These are phyloP conservation scores for Panaeolus cyanescens DNA, from an alignment of 768 basidiomycete genomes.

Conservation along the genomic window DNA sequence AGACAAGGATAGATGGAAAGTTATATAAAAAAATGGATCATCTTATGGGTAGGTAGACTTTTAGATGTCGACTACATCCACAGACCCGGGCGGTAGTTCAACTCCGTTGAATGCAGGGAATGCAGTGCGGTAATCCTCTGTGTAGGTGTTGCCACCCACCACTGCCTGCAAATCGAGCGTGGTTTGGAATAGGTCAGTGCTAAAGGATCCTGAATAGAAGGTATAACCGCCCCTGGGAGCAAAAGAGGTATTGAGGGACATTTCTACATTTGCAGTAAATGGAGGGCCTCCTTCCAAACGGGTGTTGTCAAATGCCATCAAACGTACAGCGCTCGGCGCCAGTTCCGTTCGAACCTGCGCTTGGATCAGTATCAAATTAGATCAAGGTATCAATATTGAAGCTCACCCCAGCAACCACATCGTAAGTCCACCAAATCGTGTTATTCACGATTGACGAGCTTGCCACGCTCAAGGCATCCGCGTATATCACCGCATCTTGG, in stretches of 20 bases:
- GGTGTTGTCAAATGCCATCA: not conserved
- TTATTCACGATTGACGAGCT: not conserved
- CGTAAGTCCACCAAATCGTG: not conserved
- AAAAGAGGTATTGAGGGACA: conserved; percentile 26
- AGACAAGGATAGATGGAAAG: not conserved
- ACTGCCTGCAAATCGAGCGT: conserved; percentile 29
- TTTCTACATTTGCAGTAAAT: conserved; percentile 29
- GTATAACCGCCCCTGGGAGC: conserved; percentile 32
- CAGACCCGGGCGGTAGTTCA: not conserved
- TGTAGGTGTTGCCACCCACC: conserved; percentile 11
- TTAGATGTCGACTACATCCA: conserved; percentile 3
- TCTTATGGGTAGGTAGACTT: not conserved
- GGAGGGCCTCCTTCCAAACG: conserved; percentile 5
- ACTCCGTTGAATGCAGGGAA: not conserved
- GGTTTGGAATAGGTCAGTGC: conserved; percentile 26
- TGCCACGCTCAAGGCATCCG: conserved; percentile 34
- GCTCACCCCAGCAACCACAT: not conserved
- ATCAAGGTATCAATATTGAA: not conserved
- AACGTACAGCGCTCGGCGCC: not conserved
- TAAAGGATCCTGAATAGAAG: conserved; percentile 32
- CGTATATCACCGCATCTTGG: conserved; percentile 46
- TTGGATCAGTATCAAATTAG: not conserved
- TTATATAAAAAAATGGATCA: not conserved
- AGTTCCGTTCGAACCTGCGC: not conserved
- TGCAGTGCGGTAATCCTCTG: conserved; percentile 1